Percentiles rank a stretch among this genome's conserved stretches.
Conservation (phyloP, 1,284 basidiomycete species). For the Pyrrhoderma lamaoense region DNA sequence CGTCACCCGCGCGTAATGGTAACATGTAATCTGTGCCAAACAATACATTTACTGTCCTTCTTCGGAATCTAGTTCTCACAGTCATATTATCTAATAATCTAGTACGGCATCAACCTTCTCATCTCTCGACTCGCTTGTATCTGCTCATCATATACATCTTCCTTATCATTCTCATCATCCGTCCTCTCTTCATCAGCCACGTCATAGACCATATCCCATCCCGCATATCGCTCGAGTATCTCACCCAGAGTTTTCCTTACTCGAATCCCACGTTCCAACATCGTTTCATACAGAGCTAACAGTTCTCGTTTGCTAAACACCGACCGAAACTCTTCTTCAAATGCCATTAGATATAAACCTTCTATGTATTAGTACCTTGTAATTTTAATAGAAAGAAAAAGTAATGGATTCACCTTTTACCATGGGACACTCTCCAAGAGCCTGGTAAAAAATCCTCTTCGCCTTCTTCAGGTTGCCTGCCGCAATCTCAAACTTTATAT, state of each 20-base stretch:
- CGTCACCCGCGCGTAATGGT: too few species aligned
- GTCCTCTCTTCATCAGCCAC: conserved; percentile 27
- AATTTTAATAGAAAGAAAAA: conserved; percentile 7
- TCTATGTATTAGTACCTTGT: conserved; percentile 17
- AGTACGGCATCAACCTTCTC: conserved; percentile 58
- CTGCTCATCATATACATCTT: conserved; percentile 47
- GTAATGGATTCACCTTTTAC: conserved; percentile 56
- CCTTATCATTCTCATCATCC: conserved; percentile 27
- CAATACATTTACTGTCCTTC: too few species aligned
- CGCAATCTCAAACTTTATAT: conserved; percentile 77
- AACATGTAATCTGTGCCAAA: too few species aligned
- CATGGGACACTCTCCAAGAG: conserved; percentile 75
- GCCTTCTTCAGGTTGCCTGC: conserved; percentile 54
- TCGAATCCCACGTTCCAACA: conserved; percentile 78
- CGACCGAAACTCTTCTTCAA: conserved; percentile 56
- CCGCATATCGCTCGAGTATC: conserved; percentile 40
- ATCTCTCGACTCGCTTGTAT: conserved; percentile 54
- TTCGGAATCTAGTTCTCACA: too few species aligned
- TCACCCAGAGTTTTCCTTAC: conserved; percentile 63
- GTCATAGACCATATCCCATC: conserved; percentile 25
- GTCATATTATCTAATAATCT: too few species aligned
- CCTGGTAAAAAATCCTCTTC: conserved; percentile 74
- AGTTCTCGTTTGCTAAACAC: conserved; percentile 67
- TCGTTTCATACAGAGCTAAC: conserved; percentile 61
- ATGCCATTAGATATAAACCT: conserved; percentile 86